Conservation (phyloP, 805 yeast species). For the Lipomyces spencermartinsiae region DNA sequence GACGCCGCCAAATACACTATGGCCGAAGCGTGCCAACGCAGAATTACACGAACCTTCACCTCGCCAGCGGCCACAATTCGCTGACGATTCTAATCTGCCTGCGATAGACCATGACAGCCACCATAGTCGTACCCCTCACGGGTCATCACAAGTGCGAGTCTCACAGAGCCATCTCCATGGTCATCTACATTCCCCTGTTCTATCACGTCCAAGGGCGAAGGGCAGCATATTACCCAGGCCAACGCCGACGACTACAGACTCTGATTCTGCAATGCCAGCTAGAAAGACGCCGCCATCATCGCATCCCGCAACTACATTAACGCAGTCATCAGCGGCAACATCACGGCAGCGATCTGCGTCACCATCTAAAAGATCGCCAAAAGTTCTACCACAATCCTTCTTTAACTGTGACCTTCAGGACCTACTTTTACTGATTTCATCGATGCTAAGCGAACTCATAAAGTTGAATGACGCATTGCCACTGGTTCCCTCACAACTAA, state of each 20-base stretch:
- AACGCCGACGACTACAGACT: not conserved
- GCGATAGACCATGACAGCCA: not conserved
- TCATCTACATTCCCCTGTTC: not conserved
- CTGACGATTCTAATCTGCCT: slow-evolving; percentile 2
- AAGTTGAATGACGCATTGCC: slow-evolving; percentile 68
- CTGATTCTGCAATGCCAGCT: not conserved
- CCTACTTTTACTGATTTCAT: slow-evolving; percentile 69
- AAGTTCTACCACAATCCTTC: slow-evolving; percentile 58
- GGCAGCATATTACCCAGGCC: not conserved
- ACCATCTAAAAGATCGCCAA: slow-evolving; percentile 10
- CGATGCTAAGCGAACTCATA: slow-evolving; percentile 82
- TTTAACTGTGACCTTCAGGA: slow-evolving; percentile 73
- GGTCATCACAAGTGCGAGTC: not conserved
- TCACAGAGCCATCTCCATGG: not conserved
- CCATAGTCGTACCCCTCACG: not conserved
- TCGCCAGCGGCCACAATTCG: slow-evolving; percentile 19
- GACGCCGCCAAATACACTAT: not conserved
- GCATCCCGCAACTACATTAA: not conserved
- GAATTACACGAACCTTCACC: slow-evolving; percentile 20
- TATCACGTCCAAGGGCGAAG: slow-evolving; percentile 4
- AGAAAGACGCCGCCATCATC: not conserved
- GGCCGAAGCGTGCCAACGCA: slow-evolving; percentile 15
- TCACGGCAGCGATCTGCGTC: not conserved
- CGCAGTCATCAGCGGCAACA: not conserved
- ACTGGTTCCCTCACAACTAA: slow-evolving; percentile 54